phyloP scores from a whole-genome alignment of 495 filamentous ascomycete genomes.

The Cenococcum geophilum region DNA sequence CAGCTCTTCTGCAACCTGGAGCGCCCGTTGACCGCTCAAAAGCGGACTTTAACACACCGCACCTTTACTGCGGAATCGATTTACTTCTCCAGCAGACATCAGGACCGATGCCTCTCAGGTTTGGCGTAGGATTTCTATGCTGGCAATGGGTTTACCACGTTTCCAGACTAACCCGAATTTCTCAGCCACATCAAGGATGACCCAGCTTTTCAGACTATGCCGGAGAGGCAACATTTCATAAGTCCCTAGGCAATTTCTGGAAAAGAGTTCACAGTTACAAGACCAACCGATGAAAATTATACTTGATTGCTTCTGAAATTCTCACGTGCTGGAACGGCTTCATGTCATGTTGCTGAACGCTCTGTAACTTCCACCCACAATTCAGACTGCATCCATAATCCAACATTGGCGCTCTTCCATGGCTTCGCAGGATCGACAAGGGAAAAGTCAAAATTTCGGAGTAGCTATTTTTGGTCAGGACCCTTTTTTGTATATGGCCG shows the following conservation, averaged over 20 bases:
- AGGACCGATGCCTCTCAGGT: not conserved
- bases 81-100: not conserved
- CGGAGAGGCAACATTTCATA: not conserved
- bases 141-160: not conserved
- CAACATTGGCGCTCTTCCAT: slow-evolving; percentile 26
- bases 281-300: not conserved
- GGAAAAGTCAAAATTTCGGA: slow-evolving; percentile 49
- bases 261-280: not conserved
- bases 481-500: not conserved
- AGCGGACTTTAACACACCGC: not conserved
- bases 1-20: not conserved
- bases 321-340: not conserved
- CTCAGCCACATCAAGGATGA: not conserved
- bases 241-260: not conserved
- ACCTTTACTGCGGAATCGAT: not conserved
- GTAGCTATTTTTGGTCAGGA: slow-evolving; percentile 36
- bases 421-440: slow-evolving; percentile 45
- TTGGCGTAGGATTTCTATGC: not conserved
- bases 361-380: slow-evolving; percentile 20
- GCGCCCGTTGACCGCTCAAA: not conserved
- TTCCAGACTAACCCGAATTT: not conserved
- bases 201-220: not conserved
- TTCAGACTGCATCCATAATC: slow-evolving; percentile 15
- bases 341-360: not conserved
- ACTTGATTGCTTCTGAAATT: not conserved